Evolutionary conservation across 2,329 filamentous ascomycete species (phyloP).

Genomic region (Trematosphaeria pertusa): DNA sequence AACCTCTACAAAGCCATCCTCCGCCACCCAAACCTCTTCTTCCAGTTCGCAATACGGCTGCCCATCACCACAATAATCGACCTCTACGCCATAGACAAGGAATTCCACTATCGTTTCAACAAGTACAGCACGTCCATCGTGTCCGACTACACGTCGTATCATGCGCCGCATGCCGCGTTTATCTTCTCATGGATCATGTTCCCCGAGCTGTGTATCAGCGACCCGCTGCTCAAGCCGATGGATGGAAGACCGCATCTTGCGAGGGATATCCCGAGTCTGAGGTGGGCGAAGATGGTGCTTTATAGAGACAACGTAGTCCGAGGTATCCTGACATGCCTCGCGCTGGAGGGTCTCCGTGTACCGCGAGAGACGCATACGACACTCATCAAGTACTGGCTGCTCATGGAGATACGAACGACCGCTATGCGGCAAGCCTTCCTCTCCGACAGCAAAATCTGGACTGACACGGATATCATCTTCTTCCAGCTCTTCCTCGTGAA

Average conservation of each 20-base stretch:
- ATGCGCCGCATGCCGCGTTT: constrained; percentile 62
- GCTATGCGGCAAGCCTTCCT: constrained; percentile 62
- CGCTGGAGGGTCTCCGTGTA: constrained; percentile 61
- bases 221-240: constrained; percentile 62
- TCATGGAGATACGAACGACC: constrained; percentile 71
- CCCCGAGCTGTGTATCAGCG: constrained; percentile 61
- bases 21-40: constrained; percentile 45
- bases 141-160: constrained; percentile 59
- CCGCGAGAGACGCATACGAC: constrained; percentile 60
- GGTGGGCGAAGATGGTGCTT: constrained; percentile 72
- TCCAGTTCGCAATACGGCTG: constrained; percentile 39
- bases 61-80: constrained; percentile 28
- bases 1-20: constrained; percentile 45
- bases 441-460: constrained; percentile 61
- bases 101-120: constrained; percentile 48
- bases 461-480: constrained; percentile 66
- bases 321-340: constrained; percentile 67
- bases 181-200: constrained; percentile 71
- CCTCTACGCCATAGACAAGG: constrained; percentile 49
- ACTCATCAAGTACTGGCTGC: constrained; percentile 70
- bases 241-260: constrained; percentile 41
- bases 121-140: constrained; percentile 65
- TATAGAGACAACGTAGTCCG: constrained; percentile 50
- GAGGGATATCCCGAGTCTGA: constrained; percentile 64
- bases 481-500: constrained; percentile 73